A percentile compares a stretch with the other conserved stretches of the same genome.
Evolutionary conservation across 345 rosid species (phyloP).

Genomic region (Populus tremula): DNA sequence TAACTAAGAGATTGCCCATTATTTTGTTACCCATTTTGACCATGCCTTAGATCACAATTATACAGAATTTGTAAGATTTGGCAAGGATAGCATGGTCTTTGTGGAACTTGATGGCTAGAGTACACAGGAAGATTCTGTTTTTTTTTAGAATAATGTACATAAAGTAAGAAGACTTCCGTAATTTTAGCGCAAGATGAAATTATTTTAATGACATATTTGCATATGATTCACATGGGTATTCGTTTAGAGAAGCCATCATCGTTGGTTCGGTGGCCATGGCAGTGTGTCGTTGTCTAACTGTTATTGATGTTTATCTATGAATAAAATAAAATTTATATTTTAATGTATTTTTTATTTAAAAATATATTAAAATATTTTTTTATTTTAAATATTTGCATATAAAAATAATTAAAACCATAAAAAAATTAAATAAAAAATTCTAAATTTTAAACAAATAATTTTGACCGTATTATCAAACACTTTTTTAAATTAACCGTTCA

Average conservation of each 20-base stretch:
- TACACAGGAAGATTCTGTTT: neutral
- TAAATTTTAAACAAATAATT: too few relatives aligned
- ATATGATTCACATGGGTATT: conserved; percentile 3
- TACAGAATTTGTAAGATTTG: neutral
- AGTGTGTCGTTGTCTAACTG: too few relatives aligned
- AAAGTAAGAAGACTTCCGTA: neutral
- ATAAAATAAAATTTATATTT: too few relatives aligned
- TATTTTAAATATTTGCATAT: too few relatives aligned
- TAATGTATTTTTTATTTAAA: too few relatives aligned
- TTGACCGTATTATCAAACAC: too few relatives aligned
- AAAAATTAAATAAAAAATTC: too few relatives aligned
- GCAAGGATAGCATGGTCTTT: neutral
- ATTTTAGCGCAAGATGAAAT: neutral
- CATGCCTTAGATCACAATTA: neutral
- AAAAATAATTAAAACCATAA: too few relatives aligned
- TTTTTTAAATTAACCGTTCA: too few relatives aligned
- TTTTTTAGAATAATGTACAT: neutral
- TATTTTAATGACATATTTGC: neutral
- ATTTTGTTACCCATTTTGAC: neutral
- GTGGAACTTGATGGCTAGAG: neutral
- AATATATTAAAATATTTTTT: too few relatives aligned
- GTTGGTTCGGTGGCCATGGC: too few relatives aligned
- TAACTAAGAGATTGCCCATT: neutral
- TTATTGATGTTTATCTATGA: too few relatives aligned
- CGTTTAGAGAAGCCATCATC: neutral